These are phyloP conservation scores for Chloranthus sessilifolius DNA, from an alignment of 164 flowering plant genomes.

Conservation along the genomic window DNA sequence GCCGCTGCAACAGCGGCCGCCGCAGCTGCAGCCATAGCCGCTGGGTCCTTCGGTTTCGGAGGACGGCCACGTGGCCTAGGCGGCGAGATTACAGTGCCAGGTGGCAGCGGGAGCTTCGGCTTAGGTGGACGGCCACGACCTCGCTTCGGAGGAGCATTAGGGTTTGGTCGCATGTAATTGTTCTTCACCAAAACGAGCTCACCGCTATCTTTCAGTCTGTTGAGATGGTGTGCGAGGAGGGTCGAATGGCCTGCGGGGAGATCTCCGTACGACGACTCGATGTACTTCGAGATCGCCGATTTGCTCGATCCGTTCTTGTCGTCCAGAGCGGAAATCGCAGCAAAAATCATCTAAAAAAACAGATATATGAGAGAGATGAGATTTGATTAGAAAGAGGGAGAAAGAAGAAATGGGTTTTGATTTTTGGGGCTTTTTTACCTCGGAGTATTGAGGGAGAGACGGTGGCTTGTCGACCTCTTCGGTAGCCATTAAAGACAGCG, in stretches of 20 bases:
- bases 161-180: slow-evolving; percentile 68
- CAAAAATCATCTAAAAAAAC: slow-evolving; percentile 55
- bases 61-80: slow-evolving; percentile 63
- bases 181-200: slow-evolving; percentile 61
- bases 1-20: slow-evolving; percentile 1
- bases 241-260: slow-evolving; percentile 60
- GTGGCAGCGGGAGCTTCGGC: slow-evolving; percentile 39
- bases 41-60: slow-evolving; percentile 46
- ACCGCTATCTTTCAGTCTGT: slow-evolving; percentile 55
- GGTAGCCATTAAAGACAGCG: slow-evolving; percentile 30
- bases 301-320: slow-evolving; percentile 63
- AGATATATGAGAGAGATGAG: background rate
- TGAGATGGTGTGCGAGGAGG: slow-evolving; percentile 53
- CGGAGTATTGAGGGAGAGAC: slow-evolving; percentile 37
- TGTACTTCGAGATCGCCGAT: slow-evolving; percentile 55
- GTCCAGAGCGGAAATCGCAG: slow-evolving; percentile 58
- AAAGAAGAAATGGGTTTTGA: background rate
- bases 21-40: slow-evolving; percentile 22
- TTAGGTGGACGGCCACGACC: slow-evolving; percentile 95
- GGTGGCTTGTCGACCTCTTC: slow-evolving; percentile 28
- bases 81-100: slow-evolving; percentile 26
- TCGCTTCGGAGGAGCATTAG: slow-evolving; percentile 58
- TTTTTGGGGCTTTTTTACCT: slow-evolving; percentile 26
- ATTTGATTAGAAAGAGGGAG: too few relatives aligned
- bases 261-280: slow-evolving; percentile 50